Evolutionary conservation across 192 early-diverging fungal species (phyloP).

Genomic region (Phlyctochytrium bullatum): DNA sequence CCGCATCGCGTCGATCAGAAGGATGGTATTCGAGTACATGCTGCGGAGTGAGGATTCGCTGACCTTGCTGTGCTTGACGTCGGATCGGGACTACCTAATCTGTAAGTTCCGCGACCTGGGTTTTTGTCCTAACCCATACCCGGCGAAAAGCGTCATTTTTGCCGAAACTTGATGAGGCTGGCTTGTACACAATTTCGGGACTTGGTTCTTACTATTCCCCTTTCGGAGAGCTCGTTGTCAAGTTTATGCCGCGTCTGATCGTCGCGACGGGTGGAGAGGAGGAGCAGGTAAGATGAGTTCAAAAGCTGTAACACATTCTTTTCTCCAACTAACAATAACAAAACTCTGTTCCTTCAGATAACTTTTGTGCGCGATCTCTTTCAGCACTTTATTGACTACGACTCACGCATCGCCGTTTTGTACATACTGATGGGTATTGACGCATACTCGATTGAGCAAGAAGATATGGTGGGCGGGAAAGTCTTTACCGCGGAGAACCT

Average conservation of each 20-base stretch:
- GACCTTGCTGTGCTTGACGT: neutral
- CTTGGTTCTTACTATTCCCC: constrained; percentile 23
- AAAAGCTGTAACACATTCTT: too few species aligned
- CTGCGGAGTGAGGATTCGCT: neutral
- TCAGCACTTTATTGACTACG: neutral
- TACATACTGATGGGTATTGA: constrained; percentile 16
- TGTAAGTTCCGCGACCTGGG: neutral
- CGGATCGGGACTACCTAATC: neutral
- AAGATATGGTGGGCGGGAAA: neutral
- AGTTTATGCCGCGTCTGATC: constrained; percentile 15
- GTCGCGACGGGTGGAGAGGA: too few species aligned
- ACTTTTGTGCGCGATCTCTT: neutral
- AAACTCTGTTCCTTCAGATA: neutral
- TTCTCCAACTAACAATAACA: too few species aligned
- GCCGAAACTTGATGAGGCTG: constrained; percentile 17
- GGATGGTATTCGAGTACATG: constrained; percentile 25
- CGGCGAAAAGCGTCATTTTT: constrained; percentile 8
- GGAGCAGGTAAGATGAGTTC: too few species aligned
- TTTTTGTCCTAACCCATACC: neutral
- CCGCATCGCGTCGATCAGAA: constrained; percentile 17
- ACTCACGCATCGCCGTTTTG: constrained; percentile 10
- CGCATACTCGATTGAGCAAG: constrained; percentile 1
- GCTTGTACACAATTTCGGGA: constrained; percentile 27
- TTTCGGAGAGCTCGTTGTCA: constrained; percentile 23
- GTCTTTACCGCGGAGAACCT: constrained; percentile 9